phyloP scores from a whole-genome alignment of 2,329 filamentous ascomycete genomes.

The Xylaria sp. region DNA sequence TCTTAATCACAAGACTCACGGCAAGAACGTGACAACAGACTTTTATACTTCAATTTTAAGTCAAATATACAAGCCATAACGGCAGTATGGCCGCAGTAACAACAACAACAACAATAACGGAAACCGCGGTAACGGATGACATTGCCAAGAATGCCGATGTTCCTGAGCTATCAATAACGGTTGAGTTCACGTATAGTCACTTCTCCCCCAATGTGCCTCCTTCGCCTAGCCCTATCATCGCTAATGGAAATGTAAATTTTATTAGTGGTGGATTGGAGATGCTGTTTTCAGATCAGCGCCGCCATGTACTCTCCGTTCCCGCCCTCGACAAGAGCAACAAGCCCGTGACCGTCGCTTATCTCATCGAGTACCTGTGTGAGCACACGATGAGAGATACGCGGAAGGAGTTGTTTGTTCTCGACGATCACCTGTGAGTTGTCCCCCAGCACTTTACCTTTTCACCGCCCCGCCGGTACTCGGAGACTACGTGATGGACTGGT shows the following conservation, averaged over 20 bases:
- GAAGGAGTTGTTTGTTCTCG: conserved; percentile 89
- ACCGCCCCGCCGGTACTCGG: conserved; percentile 11
- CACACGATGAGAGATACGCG: conserved; percentile 86
- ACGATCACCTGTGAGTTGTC: conserved; percentile 82
- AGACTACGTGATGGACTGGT: conserved; percentile 14
- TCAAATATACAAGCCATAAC: background rate
- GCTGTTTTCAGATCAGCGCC: conserved; percentile 86
- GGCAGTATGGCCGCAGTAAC: conserved; percentile 40
- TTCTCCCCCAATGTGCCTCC: background rate
- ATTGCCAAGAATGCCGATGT: conserved; percentile 26
- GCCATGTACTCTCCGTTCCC: conserved; percentile 77
- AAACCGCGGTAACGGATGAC: conserved; percentile 14
- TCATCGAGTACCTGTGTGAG: conserved; percentile 83
- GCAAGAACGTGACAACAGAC: background rate
- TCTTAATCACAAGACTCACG: background rate
- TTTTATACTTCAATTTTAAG: conserved; percentile 3
- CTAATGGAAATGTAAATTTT: conserved; percentile 19
- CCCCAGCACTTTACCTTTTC: conserved; percentile 12
- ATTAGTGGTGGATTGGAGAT: conserved; percentile 89
- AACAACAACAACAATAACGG: conserved; percentile 38
- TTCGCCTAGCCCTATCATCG: conserved; percentile 12
- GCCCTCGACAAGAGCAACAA: conserved; percentile 67
- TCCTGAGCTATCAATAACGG: conserved; percentile 63
- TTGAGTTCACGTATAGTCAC: conserved; percentile 66
- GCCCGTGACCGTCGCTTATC: conserved; percentile 75